Evolutionary conservation across 2,329 filamentous ascomycete genomes (phyloP), one percentile per base, ranked within the genome.

Genomic region (Cladosporium sp.): DNA sequence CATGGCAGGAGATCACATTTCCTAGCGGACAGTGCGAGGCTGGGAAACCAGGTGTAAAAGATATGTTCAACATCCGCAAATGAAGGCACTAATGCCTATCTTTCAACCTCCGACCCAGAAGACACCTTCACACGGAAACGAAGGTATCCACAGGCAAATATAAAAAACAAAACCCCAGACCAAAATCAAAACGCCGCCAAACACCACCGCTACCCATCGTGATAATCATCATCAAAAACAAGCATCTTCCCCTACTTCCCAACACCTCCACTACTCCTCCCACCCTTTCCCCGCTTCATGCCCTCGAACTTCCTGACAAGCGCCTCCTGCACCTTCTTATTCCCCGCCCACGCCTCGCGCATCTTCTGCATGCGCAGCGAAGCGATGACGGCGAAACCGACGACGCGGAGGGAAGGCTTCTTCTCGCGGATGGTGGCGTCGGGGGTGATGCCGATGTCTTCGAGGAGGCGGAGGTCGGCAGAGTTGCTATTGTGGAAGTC

Each of bases 391-490:
- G 77, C 73, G 28, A 76, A 64, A 2, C 74, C 79, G 1, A 81
- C 78, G 5, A 76, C 74, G 55, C 77, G 75, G 51, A 85, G 69
- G 3, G 73, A 74, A 3, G 74, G 79, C 54, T 74, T 75, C 56
- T 73, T 74, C 56, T 77, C 71, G 15, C 75, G 71, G 39, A 77
- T 70, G 22, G 61, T 58, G 63, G 79, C 75, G 62, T 81, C 78
- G 3, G 80, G 75, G 34, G 79, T 81, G 61, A 90, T 84, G 61
- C 89, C 90, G 79, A 97, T 96, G 65, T 89, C 83, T 65, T 88
- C 84, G 62, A 97, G 86, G 69, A 97, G 88, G 53, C 86, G 84
- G 59, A 97, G 85, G 71, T 97, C 91, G 60, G 90, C 89, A 73
- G 93, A 88, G 78, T 97, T 99, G 77, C 94, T 97, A 73, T 72